These are phyloP conservation scores for Diaporthe vaccinii DNA, from an alignment of 2,329 filamentous ascomycete genomes.

Conservation along the genomic window DNA sequence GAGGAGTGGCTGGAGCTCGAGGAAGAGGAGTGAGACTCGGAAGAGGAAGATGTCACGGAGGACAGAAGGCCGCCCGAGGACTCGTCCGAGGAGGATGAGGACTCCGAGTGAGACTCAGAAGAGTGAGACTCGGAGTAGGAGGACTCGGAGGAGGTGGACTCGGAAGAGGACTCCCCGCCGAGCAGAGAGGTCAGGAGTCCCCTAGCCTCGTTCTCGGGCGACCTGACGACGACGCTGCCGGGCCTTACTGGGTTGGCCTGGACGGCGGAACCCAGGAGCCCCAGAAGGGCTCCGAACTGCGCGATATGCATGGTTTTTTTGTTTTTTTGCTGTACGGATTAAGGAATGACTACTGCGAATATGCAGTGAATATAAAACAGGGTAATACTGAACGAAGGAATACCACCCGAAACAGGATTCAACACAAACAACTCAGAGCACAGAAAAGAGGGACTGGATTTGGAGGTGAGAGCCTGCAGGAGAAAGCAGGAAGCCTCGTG, in stretches of 20 bases:
- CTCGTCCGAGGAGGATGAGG: not conserved
- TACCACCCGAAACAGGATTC: constrained; percentile 34
- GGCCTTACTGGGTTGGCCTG: constrained; percentile 39
- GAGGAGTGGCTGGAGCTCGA: constrained; percentile 17
- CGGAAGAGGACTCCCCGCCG: constrained; percentile 5
- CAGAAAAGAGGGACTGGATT: constrained; percentile 40
- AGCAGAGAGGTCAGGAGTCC: constrained; percentile 18
- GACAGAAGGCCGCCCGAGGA: constrained; percentile 18
- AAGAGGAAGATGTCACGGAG: constrained; percentile 16
- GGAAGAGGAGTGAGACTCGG: constrained; percentile 16
- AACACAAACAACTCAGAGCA: constrained; percentile 39
- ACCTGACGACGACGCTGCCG: constrained; percentile 32
- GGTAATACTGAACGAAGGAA: constrained; percentile 31
- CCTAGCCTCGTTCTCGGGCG: constrained; percentile 35
- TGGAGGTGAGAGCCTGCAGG: constrained; percentile 38
- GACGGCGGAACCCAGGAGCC: constrained; percentile 35
- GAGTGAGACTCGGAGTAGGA: constrained; percentile 8
- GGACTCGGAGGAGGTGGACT: constrained; percentile 11
- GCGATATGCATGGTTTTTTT: constrained; percentile 38
- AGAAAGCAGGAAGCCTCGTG: not conserved
- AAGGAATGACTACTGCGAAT: constrained; percentile 39
- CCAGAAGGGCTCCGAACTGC: constrained; percentile 38
- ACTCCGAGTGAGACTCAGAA: constrained; percentile 5
- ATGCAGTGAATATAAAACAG: constrained; percentile 34
- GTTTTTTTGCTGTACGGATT: constrained; percentile 19